phyloP scores from a whole-genome alignment of 371 early-diverging fungal genomes.

The Entomophthora muscae region DNA sequence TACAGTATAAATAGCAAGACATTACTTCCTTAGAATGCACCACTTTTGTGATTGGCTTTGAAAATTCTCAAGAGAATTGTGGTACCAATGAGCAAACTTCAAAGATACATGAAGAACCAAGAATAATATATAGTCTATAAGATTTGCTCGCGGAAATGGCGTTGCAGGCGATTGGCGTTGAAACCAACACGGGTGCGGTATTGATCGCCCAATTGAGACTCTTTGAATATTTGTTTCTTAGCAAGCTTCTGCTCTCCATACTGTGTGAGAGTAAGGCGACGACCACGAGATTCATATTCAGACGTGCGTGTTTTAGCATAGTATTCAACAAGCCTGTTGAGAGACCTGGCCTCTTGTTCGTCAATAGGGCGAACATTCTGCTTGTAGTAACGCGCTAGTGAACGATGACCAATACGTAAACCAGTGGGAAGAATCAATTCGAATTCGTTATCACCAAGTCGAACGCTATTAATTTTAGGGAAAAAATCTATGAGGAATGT shows the following conservation, averaged over 20 bases:
- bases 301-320: background rate
- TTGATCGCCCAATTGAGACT: conserved; percentile 35
- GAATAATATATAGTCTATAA: conserved; percentile 19
- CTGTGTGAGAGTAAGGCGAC: conserved; percentile 15
- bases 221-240: conserved; percentile 25
- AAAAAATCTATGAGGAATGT: conserved; percentile 35
- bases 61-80: too few relatives aligned
- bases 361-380: conserved; percentile 59
- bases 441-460: conserved; percentile 40
- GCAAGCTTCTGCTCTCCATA: conserved; percentile 17
- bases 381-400: conserved; percentile 62
- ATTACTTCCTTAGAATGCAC: too few relatives aligned
- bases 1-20: too few relatives aligned
- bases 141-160: conserved; percentile 66
- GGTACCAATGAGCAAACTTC: too few relatives aligned
- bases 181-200: conserved; percentile 55
- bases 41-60: too few relatives aligned
- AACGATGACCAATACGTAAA: conserved; percentile 62
- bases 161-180: conserved; percentile 69
- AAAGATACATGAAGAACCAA: background rate
- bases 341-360: conserved; percentile 14
- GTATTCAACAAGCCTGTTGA: conserved; percentile 3
- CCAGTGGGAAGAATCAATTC: conserved; percentile 79
- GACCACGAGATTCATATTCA: conserved; percentile 9
- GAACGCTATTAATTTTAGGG: conserved; percentile 8